Base-by-base conservation (phyloP, 306 rosid genomes). In the Lablab purpureus region DNA sequence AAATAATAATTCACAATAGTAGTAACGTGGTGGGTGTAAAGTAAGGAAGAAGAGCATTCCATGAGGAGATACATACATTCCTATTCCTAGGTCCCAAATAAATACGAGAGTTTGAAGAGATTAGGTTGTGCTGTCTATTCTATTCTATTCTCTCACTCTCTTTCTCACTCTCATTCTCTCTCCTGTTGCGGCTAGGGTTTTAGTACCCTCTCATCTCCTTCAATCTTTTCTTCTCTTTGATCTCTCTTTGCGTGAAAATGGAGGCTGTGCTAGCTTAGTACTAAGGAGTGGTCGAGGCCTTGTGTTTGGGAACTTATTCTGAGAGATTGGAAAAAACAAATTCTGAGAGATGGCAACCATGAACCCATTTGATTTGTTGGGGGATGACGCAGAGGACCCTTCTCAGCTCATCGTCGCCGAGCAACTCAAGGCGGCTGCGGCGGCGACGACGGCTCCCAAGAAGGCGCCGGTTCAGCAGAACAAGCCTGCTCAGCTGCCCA, bases 341-440 rank as follows among this genome's bases (percentile, higher is more conserved):
- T 50, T 59, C 23, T 21, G 27, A 52, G 70, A 62, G 72, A 94
- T 95, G 99, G 89, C 98, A 73, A 90, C 94, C 78, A 64, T 37
- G 87, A 95, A 95, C 86, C 98, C 97, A 0, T 95, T 95, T 40
- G 99, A 85, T 88, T 91, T 95, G 90, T 74, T 95, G 89, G 96
- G 91, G 4, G 97, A 91, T 46, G 99, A 95, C 18, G 94, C 97
- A 4, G 99, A 95, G 79, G 99, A 95, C 80, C 99, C 96, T 1
- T 87, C 90, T 66, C 99, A 86, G 85, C 82, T 89, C 25, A 82
- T 87, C 71, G 89, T 87, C 0, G 90, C 94, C 43, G 90, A 86
- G 70, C 85, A 86, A 66, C 84, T 79, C 74, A 91, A 83, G 86
- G 85, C 85, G 0, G 15, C 73, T 0, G 51, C 51, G 4, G 66